Percentiles rank a stretch among this genome's conserved stretches.
These are phyloP conservation scores for Nicotiana rustica DNA, from an alignment of 305 asterid genomes.

Conservation along the genomic window DNA sequence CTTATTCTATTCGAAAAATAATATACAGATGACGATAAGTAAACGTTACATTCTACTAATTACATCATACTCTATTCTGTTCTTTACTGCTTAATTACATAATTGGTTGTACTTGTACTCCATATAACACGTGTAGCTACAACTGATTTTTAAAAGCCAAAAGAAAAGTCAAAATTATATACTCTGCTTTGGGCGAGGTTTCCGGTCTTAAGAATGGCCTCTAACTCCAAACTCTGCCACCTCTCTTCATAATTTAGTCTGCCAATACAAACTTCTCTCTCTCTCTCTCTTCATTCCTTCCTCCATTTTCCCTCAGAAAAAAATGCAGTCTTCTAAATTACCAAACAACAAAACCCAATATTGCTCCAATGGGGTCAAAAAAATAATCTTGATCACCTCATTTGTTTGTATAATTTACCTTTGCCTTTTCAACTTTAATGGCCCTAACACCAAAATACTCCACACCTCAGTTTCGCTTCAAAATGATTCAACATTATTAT, in stretches of 20 bases:
- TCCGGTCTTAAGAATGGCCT: constrained; percentile 33
- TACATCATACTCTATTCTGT: not conserved
- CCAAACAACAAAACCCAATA: constrained; percentile 41
- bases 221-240: not conserved
- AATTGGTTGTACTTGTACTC: not conserved
- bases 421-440: constrained; percentile 46
- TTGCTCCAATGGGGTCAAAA: constrained; percentile 47
- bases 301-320: not conserved
- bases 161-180: constrained; percentile 8
- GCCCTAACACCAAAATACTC: constrained; percentile 40
- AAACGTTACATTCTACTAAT: not conserved
- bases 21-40: not conserved
- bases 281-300: not conserved
- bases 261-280: constrained; percentile 28
- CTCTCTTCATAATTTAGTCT: not conserved
- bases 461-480: constrained; percentile 40
- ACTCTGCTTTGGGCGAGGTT: constrained; percentile 11
- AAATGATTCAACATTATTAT: constrained; percentile 29
- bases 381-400: constrained; percentile 60
- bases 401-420: constrained; percentile 54
- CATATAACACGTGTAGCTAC: not conserved
- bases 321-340: constrained; percentile 48
- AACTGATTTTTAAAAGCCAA: not conserved
- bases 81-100: not conserved
- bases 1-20: not conserved